phyloP scores from a whole-genome alignment of 192 early-diverging fungal genomes.

The Coemansia sp. region DNA sequence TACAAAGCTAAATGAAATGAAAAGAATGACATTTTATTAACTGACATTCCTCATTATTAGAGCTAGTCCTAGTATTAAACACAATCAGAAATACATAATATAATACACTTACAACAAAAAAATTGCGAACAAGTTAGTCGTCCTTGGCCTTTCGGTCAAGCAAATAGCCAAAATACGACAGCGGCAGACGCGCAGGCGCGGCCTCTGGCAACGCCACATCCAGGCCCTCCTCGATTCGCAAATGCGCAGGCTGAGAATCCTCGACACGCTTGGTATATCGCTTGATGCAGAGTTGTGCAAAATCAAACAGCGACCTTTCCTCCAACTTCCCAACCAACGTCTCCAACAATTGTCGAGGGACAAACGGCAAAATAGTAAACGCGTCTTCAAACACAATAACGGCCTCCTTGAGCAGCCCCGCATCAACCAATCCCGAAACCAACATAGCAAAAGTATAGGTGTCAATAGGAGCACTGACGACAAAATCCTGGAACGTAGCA shows the following conservation, averaged over 20 bases:
- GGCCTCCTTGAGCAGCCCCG: slow-evolving; percentile 24
- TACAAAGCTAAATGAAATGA: not conserved
- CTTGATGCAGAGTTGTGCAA: slow-evolving; percentile 25
- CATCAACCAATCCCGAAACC: slow-evolving; percentile 25
- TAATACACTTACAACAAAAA: not conserved
- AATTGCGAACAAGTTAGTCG: not conserved
- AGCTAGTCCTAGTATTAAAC: no score
- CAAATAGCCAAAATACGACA: slow-evolving; percentile 38
- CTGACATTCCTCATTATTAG: not conserved
- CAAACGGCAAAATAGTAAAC: slow-evolving; percentile 29
- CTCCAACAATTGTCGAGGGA: slow-evolving; percentile 38
- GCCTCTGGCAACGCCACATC: not conserved
- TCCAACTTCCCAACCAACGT: slow-evolving; percentile 33
- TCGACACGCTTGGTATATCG: slow-evolving; percentile 44
- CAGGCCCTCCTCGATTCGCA: not conserved
- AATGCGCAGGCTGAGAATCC: slow-evolving; percentile 10
- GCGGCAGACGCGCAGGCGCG: slow-evolving; percentile 18
- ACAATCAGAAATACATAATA: not conserved
- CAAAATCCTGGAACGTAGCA: slow-evolving; percentile 19
- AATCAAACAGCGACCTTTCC: slow-evolving; percentile 22
- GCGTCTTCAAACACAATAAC: slow-evolving; percentile 47
- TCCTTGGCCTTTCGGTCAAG: slow-evolving; percentile 3
- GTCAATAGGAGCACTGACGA: slow-evolving; percentile 18
- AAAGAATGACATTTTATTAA: not conserved
- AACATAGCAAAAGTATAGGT: slow-evolving; percentile 31